phyloP scores from a whole-genome alignment of 331 rosid species.

The Saraca asoca region DNA sequence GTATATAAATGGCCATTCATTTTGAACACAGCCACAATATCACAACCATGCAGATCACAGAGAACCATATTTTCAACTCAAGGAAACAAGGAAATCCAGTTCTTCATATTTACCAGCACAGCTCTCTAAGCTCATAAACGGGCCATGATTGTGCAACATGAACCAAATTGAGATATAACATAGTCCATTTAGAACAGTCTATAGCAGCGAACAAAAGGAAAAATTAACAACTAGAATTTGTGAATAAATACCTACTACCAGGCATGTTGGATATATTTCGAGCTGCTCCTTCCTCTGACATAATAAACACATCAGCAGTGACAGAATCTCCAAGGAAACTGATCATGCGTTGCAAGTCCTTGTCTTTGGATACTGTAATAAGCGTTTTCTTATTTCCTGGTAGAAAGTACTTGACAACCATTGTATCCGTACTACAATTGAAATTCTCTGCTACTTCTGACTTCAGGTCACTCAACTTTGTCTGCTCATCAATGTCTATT shows the following conservation, averaged over 20 bases:
- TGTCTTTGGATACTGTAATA: slow-evolving; percentile 83
- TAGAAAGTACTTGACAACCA: slow-evolving; percentile 85
- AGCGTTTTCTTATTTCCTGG: slow-evolving; percentile 91
- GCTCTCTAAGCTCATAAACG: no score
- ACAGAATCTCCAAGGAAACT: slow-evolving; percentile 68
- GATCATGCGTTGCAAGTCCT: slow-evolving; percentile 94
- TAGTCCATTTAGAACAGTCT: slow-evolving; percentile 7
- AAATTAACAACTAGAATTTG: slow-evolving; percentile 25
- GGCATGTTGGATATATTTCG: slow-evolving; percentile 79
- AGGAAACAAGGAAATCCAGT: no score
- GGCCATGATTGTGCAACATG: slow-evolving; percentile 3
- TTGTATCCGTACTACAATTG: slow-evolving; percentile 50
- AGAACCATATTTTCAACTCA: slow-evolving; percentile 20
- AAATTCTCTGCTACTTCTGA: slow-evolving; percentile 79
- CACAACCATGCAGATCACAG: slow-evolving; percentile 11
- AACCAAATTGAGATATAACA: slow-evolving; percentile 15
- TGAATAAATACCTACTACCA: slow-evolving; percentile 79
- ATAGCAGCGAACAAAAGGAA: slow-evolving; percentile 13
- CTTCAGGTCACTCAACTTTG: slow-evolving; percentile 69
- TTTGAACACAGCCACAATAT: slow-evolving; percentile 17
- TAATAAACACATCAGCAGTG: slow-evolving; percentile 71
- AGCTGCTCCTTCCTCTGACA: slow-evolving; percentile 70
- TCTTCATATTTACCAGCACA: no score
- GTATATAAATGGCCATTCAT: slow-evolving; percentile 18
- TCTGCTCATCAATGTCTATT: slow-evolving; percentile 71